Evolutionary conservation across 306 rosid species (phyloP).

Genomic region (Potentilla sterilis): DNA sequence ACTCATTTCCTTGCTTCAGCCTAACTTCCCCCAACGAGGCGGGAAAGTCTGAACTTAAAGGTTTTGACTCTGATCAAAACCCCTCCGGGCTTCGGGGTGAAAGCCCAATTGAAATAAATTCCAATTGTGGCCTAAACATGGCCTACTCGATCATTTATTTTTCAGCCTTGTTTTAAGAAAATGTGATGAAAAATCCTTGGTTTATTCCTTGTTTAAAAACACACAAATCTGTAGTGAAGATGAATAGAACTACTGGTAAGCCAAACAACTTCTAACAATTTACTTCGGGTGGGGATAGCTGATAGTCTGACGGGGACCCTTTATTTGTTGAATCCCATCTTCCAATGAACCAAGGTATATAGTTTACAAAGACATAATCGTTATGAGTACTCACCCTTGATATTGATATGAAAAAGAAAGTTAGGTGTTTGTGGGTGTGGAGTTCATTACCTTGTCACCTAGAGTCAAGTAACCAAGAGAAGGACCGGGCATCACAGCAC

Average conservation of each 20-base stretch:
- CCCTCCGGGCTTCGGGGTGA: too few species aligned
- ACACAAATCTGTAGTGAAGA: not conserved
- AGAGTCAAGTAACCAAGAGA: slow-evolving; percentile 4
- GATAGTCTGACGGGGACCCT: not conserved
- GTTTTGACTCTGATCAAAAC: too few species aligned
- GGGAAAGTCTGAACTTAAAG: too few species aligned
- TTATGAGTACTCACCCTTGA: not conserved
- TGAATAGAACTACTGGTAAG: not conserved
- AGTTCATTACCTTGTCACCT: slow-evolving; percentile 9
- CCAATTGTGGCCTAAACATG: too few species aligned
- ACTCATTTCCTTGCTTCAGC: too few species aligned
- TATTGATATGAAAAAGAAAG: not conserved
- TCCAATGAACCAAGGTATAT: not conserved
- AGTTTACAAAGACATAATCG: not conserved
- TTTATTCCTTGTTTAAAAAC: too few species aligned
- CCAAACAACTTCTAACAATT: not conserved
- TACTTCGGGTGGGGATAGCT: slow-evolving; percentile 20
- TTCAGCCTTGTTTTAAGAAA: too few species aligned
- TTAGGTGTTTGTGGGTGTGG: not conserved
- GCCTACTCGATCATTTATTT: too few species aligned
- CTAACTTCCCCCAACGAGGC: too few species aligned
- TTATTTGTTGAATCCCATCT: not conserved
- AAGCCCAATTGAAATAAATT: too few species aligned
- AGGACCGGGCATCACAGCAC: slow-evolving; percentile 40
- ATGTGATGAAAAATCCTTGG: too few species aligned